Conservation (phyloP, 257 asterid species). For the Solanum okadae region DNA sequence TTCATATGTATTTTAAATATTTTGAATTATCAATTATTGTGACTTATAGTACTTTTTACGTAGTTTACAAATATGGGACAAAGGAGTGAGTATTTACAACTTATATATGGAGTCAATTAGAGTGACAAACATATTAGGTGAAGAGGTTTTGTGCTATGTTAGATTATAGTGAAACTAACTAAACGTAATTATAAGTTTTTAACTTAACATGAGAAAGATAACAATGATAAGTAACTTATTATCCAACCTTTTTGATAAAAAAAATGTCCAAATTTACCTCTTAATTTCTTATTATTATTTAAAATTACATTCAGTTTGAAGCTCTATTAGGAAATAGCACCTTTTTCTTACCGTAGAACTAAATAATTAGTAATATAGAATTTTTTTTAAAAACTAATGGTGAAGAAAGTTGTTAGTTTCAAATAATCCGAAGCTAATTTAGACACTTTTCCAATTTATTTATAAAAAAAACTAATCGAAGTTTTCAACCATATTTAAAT, state of each 20-base stretch:
- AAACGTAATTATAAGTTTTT: background rate
- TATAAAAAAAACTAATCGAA: background rate
- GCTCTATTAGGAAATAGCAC: background rate
- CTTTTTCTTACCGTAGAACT: background rate
- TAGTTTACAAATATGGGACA: background rate
- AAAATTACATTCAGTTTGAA: background rate
- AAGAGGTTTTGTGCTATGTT: background rate
- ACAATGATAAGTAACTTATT: background rate
- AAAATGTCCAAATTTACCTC: background rate
- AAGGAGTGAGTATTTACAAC: background rate
- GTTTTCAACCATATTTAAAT: background rate
- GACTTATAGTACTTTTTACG: background rate
- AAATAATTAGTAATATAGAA: background rate
- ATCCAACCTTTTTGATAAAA: background rate
- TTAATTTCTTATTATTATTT: background rate
- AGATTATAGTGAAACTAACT: background rate
- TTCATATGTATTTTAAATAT: no score
- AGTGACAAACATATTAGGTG: background rate
- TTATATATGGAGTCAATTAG: background rate
- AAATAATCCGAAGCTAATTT: background rate
- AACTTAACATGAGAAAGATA: background rate
- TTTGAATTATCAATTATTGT: no score
- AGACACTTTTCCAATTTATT: background rate
- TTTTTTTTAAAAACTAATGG: no score
- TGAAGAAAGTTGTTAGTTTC: background rate